phyloP scores from a whole-genome alignment of 1,284 basidiomycete genomes.

The Neolentinus lepideus region DNA sequence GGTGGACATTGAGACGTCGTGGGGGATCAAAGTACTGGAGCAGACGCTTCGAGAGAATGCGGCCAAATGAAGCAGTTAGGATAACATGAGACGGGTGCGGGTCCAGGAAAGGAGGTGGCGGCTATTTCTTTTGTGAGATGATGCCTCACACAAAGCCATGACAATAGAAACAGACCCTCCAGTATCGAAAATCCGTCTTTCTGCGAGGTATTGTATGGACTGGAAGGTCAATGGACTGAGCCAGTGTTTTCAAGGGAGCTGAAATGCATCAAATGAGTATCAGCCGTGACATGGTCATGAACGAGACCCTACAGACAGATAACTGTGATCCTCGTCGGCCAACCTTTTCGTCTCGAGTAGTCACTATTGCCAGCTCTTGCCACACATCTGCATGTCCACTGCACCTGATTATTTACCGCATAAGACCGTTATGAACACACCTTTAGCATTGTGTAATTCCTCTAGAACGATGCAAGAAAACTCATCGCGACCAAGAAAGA shows the following conservation, averaged over 20 bases:
- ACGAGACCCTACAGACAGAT: slow-evolving; percentile 37
- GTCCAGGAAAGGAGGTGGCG: slow-evolving; percentile 36
- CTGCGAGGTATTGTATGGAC: slow-evolving; percentile 52
- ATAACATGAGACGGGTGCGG: slow-evolving; percentile 52
- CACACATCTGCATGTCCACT: slow-evolving; percentile 45
- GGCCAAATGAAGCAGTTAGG: slow-evolving; percentile 90
- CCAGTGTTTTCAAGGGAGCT: slow-evolving; percentile 57
- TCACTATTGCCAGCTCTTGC: slow-evolving; percentile 49
- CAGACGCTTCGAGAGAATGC: slow-evolving; percentile 68
- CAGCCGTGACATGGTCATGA: neutral
- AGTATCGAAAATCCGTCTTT: slow-evolving; percentile 47
- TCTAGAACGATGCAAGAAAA: slow-evolving; percentile 60
- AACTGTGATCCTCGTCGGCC: slow-evolving; percentile 43
- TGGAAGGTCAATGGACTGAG: slow-evolving; percentile 38
- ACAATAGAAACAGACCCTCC: slow-evolving; percentile 36
- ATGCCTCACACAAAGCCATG: neutral
- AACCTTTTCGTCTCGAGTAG: slow-evolving; percentile 49
- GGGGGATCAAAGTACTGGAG: slow-evolving; percentile 58
- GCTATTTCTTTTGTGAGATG: slow-evolving; percentile 18
- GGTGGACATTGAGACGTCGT: slow-evolving; percentile 86
- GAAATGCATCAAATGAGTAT: neutral
- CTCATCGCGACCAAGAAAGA: slow-evolving; percentile 69
- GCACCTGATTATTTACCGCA: slow-evolving; percentile 6
- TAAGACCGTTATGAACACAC: slow-evolving; percentile 21
- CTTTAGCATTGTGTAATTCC: slow-evolving; percentile 40